Percentiles rank a stretch among this genome's conserved stretches.
phyloP scores from a whole-genome alignment of 345 rosid genomes.

The Isatis tinctoria region DNA sequence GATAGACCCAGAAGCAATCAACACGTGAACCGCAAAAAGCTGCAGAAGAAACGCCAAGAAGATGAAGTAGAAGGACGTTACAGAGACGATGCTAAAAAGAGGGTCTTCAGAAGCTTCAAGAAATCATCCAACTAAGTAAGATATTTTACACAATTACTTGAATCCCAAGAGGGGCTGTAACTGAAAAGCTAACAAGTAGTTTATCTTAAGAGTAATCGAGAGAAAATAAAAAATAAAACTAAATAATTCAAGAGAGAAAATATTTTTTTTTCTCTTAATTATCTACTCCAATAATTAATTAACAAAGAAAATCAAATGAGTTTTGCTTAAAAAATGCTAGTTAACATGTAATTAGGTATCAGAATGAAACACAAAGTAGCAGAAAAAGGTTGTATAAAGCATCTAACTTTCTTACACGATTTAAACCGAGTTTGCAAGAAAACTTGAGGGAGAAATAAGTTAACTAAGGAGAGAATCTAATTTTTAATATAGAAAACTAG shows the following conservation, averaged over 20 bases:
- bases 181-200: not conserved
- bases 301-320: not conserved
- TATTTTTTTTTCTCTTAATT: not conserved
- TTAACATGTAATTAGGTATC: not conserved
- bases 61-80: constrained; percentile 21
- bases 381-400: not conserved
- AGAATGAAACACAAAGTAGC: not conserved
- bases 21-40: constrained; percentile 33
- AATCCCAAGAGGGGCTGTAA: constrained; percentile 14
- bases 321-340: not conserved
- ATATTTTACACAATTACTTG: constrained; percentile 6
- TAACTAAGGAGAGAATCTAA: not conserved
- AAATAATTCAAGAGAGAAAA: not conserved
- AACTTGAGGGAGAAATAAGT: not conserved
- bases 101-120: constrained; percentile 15
- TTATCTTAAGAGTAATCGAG: constrained; percentile 9
- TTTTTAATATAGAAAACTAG: not conserved
- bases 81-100: not conserved
- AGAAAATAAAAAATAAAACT: not conserved
- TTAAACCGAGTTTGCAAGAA: not conserved
- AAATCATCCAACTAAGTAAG: constrained; percentile 5
- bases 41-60: constrained; percentile 26
- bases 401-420: not conserved
- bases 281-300: not conserved
- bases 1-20: constrained; percentile 12